These are phyloP conservation scores for Tuctoria greenei DNA, from an alignment of 176 grass and related monocot genomes.

Conservation along the genomic window DNA sequence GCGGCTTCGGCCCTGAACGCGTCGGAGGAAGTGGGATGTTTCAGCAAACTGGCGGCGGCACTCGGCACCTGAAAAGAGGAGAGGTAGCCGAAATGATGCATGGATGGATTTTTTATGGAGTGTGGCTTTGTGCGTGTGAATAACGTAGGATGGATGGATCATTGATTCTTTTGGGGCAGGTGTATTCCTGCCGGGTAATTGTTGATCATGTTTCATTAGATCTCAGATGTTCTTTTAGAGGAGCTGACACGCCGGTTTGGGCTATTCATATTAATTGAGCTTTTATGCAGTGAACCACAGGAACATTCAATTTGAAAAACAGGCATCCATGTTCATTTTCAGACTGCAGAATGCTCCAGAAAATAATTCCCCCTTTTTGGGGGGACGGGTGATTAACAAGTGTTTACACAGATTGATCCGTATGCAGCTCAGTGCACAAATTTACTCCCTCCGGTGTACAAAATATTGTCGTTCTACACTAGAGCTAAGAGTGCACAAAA, in stretches of 20 bases:
- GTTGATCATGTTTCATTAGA: constrained; percentile 4
- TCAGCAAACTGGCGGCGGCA: constrained; percentile 14
- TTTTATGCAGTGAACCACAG: neutral
- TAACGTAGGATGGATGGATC: constrained; percentile 39
- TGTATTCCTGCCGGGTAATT: constrained; percentile 39
- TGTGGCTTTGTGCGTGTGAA: constrained; percentile 38
- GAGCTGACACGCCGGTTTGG: constrained; percentile 21
- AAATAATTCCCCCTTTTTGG: neutral
- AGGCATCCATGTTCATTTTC: neutral
- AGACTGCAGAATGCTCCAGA: constrained; percentile 4
- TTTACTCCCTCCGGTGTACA: too few species aligned
- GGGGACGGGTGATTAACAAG: too few species aligned
- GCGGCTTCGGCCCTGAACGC: neutral
- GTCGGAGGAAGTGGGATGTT: neutral
- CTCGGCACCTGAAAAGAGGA: constrained; percentile 44
- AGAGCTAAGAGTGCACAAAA: too few species aligned
- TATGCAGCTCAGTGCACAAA: constrained; percentile 10
- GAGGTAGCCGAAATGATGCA: constrained; percentile 16
- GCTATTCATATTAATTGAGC: constrained; percentile 25
- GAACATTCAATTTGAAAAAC: neutral
- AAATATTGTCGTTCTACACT: too few species aligned
- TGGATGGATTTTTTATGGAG: constrained; percentile 13
- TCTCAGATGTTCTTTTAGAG: constrained; percentile 21
- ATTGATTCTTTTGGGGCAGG: constrained; percentile 40
- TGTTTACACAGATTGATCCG: constrained; percentile 2